Evolutionary conservation across 306 rosid species (phyloP), one percentile per base, ranked within the genome.

Genomic region (Castanospermum australe): DNA sequence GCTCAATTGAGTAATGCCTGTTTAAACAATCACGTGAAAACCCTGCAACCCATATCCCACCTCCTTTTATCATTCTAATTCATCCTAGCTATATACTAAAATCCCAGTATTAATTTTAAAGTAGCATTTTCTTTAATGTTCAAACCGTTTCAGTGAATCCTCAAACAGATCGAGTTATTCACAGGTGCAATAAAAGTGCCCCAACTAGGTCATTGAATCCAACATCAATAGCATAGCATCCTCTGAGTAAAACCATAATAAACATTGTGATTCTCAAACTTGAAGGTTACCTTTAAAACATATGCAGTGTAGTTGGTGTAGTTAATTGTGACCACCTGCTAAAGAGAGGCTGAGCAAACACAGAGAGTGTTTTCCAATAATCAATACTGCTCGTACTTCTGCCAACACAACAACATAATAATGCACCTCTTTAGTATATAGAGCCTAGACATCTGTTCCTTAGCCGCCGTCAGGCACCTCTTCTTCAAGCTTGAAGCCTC

Each of bases 351-450:
- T 13, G 14, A 44, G 48, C 5, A 45, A 30, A 52, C 2, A 56
- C 41, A 48, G 8, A 4, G 56, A 22, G 35, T 30, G 48, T 15
- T 38, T 44, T 70, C 2, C 38, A 56, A 36, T 41, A 11, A 42
- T 73, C 28, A 81, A 67, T 78, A 52, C 10, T 82, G 81, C 9
- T 81, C 77, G 59, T 87, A 63, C 65, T 87, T 81, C 59, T 84
- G 82, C 87, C 88, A 84, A 69, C 90, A 77, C 0, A 81, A 56
- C 61, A 87, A 78, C 84, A 84, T 73, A 25, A 73, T 47, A 63
- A 87, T 74, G 84, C 90, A 68, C 66, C 83, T 83, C 82, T 83
- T 81, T 61, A 78, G 25, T 52, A 75, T 81, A 77, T 78, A 87
- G 63, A 80, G 33, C 71, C 77, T 76, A 38, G 77, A 76, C 55